phyloP scores from a whole-genome alignment of 352 stramenopile genomes.

The Phytophthora pinifolia region DNA sequence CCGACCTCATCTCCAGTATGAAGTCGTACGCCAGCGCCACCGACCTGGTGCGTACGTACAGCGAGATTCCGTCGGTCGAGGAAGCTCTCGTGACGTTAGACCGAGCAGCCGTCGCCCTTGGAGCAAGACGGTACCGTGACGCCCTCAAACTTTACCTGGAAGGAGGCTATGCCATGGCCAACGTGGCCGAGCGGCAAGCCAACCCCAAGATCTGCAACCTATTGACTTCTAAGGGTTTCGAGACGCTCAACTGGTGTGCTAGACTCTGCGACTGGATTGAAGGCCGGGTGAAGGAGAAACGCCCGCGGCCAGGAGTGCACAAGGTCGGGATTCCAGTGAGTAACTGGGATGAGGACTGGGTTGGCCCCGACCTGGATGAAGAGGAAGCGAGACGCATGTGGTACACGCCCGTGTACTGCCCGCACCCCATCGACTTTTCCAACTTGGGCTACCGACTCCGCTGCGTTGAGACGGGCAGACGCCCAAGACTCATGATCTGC shows the following conservation, averaged over 20 bases:
- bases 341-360: constrained; percentile 78
- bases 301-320: constrained; percentile 71
- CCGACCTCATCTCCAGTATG: constrained; percentile 79
- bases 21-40: constrained; percentile 76
- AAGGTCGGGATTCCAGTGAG: constrained; percentile 74
- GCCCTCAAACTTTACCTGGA: constrained; percentile 84
- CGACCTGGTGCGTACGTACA: constrained; percentile 74
- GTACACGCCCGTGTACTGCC: constrained; percentile 83
- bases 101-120: constrained; percentile 58
- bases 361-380: constrained; percentile 67
- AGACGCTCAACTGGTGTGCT: constrained; percentile 87
- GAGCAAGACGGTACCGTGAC: constrained; percentile 68
- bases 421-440: constrained; percentile 70
- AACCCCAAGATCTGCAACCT: constrained; percentile 87
- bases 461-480: constrained; percentile 72
- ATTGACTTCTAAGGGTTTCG: constrained; percentile 82
- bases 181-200: constrained; percentile 73
- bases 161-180: constrained; percentile 82
- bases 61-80: constrained; percentile 72
- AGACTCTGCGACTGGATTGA: constrained; percentile 85
- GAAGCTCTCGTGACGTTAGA: constrained; percentile 77
- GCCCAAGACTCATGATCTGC: constrained; percentile 78
- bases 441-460: constrained; percentile 76
- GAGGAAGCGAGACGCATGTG: constrained; percentile 75
- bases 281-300: constrained; percentile 72